Base-by-base conservation (phyloP, 495 filamentous ascomycete genomes). In the Neurospora tetrasperma region DNA sequence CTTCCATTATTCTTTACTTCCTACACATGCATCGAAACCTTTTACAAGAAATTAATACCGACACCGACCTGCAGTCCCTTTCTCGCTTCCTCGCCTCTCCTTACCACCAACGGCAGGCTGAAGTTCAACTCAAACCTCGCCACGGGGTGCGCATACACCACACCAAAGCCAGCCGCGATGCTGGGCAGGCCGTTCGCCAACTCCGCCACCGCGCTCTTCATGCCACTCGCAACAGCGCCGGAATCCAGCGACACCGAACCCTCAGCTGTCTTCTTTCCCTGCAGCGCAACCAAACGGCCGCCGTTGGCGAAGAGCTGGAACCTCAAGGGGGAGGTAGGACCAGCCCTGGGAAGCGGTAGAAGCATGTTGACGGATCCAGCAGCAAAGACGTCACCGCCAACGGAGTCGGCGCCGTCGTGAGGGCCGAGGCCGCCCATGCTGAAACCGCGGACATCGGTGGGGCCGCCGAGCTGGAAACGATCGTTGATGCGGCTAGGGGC, bases 71-170 rank as follows among this genome's bases (percentile, higher is more conserved):
- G 91, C 75, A 99, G 75, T 10, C 96, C 96, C 83, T 99, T 99
- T 59, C 96, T 88, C 20, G 87, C 90, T 76, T 94, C 91, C 82
- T 99, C 96, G 12, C 91, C 93, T 75, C 85, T 88, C 70, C 96
- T 86, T 75, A 92, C 76, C 40, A 95, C 92, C 71, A 99, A 77
- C 6, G 96, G 96, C 66, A 99, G 79, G 73, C 91, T 93, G 79
- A 98, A 97, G 78, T 98, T 98, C 72, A 99, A 82, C 85, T 99
- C 96, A 76, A 99, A 97, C 72, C 96, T 86, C 44, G 95, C 96
- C 8, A 93, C 88, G 0, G 93, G 93, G 80, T 97, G 94, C 31
- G 94, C 96, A 80, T 99, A 99, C 18, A 99, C 93, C 16, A 99
- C 79, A 4, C 96, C 96, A 39, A 98, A 81, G 35, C 96, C 96